These are phyloP conservation scores for Pleurotus cornucopiae DNA, from an alignment of 768 basidiomycete genomes.

Conservation along the genomic window DNA sequence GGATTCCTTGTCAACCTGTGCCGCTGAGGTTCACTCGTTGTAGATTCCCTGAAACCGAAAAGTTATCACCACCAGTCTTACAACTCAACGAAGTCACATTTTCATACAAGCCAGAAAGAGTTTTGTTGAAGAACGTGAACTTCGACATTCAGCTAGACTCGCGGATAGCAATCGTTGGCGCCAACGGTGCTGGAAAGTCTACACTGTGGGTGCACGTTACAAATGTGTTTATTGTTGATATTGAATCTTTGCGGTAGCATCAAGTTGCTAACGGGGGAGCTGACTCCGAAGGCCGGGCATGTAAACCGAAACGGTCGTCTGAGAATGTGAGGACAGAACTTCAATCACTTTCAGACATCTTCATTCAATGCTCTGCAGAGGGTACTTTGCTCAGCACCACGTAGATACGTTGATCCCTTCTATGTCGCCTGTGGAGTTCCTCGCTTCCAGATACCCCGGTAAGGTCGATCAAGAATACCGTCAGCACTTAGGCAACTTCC, in stretches of 20 bases:
- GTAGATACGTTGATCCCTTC: constrained; percentile 83
- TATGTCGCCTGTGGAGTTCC: constrained; percentile 91
- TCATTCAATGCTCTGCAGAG: constrained; percentile 38
- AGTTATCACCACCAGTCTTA: constrained; percentile 92
- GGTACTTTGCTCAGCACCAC: constrained; percentile 94
- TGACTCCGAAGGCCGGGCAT: constrained; percentile 71
- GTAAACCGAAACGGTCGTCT: constrained; percentile 89
- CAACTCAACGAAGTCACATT: constrained; percentile 91
- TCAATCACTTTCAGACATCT: neutral
- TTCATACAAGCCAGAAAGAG: constrained; percentile 75
- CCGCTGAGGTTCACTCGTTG: neutral
- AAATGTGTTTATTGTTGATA: neutral
- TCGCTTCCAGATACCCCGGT: constrained; percentile 90
- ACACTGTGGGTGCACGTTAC: constrained; percentile 57
- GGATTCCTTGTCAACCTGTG: neutral
- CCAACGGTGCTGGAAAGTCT: constrained; percentile 95
- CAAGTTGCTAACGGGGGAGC: constrained; percentile 85
- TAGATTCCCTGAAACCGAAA: constrained; percentile 94
- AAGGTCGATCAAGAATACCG: constrained; percentile 96
- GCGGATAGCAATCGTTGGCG: constrained; percentile 91
- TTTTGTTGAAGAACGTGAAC: constrained; percentile 74
- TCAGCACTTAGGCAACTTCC: constrained; percentile 92
- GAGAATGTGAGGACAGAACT: constrained; percentile 53
- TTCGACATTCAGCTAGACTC: constrained; percentile 95
- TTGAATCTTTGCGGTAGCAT: constrained; percentile 47